Conservation (phyloP, 345 rosid species). For the Salix arbutifolia region DNA sequence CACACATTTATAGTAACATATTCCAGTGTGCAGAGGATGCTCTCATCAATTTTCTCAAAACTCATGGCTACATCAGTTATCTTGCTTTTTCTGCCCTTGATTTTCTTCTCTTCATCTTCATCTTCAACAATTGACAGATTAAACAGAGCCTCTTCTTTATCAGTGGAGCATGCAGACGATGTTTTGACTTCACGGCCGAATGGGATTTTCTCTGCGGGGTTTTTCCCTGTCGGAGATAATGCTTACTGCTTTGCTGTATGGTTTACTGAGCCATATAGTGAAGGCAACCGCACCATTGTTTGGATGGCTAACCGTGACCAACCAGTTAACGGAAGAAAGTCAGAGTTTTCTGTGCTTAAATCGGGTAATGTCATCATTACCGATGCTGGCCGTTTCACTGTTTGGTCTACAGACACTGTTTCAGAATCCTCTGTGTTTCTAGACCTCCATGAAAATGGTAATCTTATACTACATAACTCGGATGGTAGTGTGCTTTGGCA, state of each 20-base stretch:
- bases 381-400: slow-evolving; percentile 9
- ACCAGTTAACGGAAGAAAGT: slow-evolving; percentile 28
- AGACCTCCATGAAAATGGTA: background rate
- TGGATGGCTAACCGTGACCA: slow-evolving; percentile 36
- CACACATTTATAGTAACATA: too few relatives aligned
- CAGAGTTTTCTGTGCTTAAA: slow-evolving; percentile 14
- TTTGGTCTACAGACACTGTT: background rate
- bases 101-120: background rate
- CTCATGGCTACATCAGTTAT: background rate
- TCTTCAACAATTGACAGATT: background rate
- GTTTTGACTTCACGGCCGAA: slow-evolving; percentile 8
- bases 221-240: slow-evolving; percentile 18
- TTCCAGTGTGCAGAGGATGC: too few relatives aligned
- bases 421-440: background rate
- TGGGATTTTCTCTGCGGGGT: slow-evolving; percentile 18
- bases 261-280: slow-evolving; percentile 2
- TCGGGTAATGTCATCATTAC: slow-evolving; percentile 18
- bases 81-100: background rate
- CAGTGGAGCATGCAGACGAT: slow-evolving; percentile 11
- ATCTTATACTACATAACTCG: background rate
- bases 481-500: background rate
- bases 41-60: too few relatives aligned
- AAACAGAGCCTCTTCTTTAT: background rate
- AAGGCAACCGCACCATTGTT: slow-evolving; percentile 11
- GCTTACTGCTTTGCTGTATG: slow-evolving; percentile 31